phyloP scores from a whole-genome alignment of 2,329 filamentous ascomycete genomes.

The Diaporthe sp. region DNA sequence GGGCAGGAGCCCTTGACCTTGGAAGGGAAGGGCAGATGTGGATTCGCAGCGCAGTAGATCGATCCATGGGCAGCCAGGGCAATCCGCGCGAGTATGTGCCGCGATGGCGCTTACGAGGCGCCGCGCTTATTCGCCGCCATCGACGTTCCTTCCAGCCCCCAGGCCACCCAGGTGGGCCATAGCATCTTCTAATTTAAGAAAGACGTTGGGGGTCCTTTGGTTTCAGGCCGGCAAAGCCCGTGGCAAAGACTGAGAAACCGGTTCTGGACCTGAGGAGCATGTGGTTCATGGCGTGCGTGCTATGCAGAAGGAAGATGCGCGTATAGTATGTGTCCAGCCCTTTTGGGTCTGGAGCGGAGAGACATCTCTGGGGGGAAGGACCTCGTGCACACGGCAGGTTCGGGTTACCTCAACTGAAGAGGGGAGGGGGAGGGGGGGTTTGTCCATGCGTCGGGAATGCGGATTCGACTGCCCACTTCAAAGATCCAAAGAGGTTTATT shows the following conservation, averaged over 20 bases:
- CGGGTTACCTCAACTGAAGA: not conserved
- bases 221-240: constrained; percentile 23
- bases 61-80: constrained; percentile 24
- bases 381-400: not conserved
- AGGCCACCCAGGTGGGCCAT: constrained; percentile 13
- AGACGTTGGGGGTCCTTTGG: constrained; percentile 15
- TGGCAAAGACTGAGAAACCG: constrained; percentile 10
- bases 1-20: not conserved
- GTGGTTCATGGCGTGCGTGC: constrained; percentile 13
- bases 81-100: constrained; percentile 28
- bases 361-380: not conserved
- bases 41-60: not conserved
- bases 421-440: no score
- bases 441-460: not conserved
- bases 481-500: not conserved
- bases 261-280: not conserved
- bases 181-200: constrained; percentile 25
- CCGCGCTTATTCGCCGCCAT: constrained; percentile 34
- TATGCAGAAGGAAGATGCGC: not conserved
- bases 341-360: not conserved
- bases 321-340: not conserved
- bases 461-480: not conserved
- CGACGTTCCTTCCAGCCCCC: constrained; percentile 32
- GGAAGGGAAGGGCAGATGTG: constrained; percentile 14
- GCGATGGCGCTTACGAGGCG: constrained; percentile 23